A percentile compares a stretch with the other conserved stretches of the same genome.
These are phyloP conservation scores for Cutaneotrichosporon cyanovorans DNA, from an alignment of 1,284 basidiomycete genomes.

Conservation along the genomic window DNA sequence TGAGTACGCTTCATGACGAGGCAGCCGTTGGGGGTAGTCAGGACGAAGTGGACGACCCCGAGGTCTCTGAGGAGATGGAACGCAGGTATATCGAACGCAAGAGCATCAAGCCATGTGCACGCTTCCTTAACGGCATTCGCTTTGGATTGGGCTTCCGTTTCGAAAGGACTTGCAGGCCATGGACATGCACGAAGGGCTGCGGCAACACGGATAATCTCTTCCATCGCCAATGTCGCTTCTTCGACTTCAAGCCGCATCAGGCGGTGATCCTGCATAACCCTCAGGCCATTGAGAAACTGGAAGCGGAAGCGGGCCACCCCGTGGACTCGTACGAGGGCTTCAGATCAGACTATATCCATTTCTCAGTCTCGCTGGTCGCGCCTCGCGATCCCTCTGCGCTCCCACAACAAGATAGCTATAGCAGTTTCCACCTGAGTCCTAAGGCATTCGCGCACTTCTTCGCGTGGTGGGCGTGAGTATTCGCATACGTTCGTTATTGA, in stretches of 20 bases:
- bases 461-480: slow-evolving; percentile 63
- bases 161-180: slow-evolving; percentile 75
- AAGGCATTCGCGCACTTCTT: slow-evolving; percentile 84
- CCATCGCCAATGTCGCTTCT: slow-evolving; percentile 71
- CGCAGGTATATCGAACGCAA: slow-evolving; percentile 5
- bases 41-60: slow-evolving; percentile 1
- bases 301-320: slow-evolving; percentile 42
- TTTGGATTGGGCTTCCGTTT: slow-evolving; percentile 81
- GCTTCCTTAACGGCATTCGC: slow-evolving; percentile 78
- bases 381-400: slow-evolving; percentile 40
- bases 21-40: slow-evolving; percentile 45
- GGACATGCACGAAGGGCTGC: slow-evolving; percentile 58
- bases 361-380: slow-evolving; percentile 78
- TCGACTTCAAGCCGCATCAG: slow-evolving; percentile 77
- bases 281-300: slow-evolving; percentile 44
- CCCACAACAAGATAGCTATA: slow-evolving; percentile 44
- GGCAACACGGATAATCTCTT: slow-evolving; percentile 54
- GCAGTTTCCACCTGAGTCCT: slow-evolving; percentile 80
- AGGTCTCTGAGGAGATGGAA: slow-evolving; percentile 1
- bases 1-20: slow-evolving; percentile 48
- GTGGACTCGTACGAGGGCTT: slow-evolving; percentile 80
- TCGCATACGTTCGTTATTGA: background rate
- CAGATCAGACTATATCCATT: slow-evolving; percentile 89
- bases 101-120: slow-evolving; percentile 60
- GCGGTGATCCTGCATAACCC: slow-evolving; percentile 59